These are phyloP conservation scores for Paecilomyces variotii DNA, from an alignment of 2,329 filamentous ascomycete species.

Conservation along the genomic window DNA sequence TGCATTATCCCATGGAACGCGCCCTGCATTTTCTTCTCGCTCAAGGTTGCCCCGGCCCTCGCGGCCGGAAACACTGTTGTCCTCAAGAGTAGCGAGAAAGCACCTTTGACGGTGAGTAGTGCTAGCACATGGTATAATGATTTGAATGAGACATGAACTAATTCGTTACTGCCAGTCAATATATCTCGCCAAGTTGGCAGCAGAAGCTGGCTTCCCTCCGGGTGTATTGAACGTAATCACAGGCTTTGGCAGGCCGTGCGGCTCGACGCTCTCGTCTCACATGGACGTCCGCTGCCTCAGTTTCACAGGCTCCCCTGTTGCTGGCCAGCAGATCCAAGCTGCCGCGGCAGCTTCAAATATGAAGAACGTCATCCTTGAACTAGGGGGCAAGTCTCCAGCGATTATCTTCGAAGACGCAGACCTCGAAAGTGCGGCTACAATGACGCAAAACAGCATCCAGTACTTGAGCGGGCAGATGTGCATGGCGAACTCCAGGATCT, in stretches of 20 bases:
- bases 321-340: constrained; percentile 45
- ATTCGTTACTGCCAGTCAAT: constrained; percentile 16
- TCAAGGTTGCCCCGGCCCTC: constrained; percentile 53
- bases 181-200: constrained; percentile 28
- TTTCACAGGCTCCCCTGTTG: constrained; percentile 52
- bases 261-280: constrained; percentile 43
- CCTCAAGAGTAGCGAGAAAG: constrained; percentile 56
- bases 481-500: constrained; percentile 59
- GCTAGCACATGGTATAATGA: background rate
- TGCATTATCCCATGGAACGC: constrained; percentile 55
- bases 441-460: constrained; percentile 42
- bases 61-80: constrained; percentile 54
- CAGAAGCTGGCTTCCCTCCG: constrained; percentile 36
- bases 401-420: constrained; percentile 33
- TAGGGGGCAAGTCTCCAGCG: constrained; percentile 28
- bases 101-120: constrained; percentile 48
- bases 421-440: constrained; percentile 37
- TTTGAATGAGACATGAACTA: background rate
- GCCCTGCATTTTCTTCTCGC: constrained; percentile 38
- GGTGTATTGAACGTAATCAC: constrained; percentile 47
- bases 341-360: constrained; percentile 28
- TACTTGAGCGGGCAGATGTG: constrained; percentile 53
- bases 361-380: constrained; percentile 27
- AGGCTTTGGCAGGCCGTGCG: constrained; percentile 55
- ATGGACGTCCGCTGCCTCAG: constrained; percentile 55